phyloP scores from a whole-genome alignment of 306 rosid species.

The Myrica gale region DNA sequence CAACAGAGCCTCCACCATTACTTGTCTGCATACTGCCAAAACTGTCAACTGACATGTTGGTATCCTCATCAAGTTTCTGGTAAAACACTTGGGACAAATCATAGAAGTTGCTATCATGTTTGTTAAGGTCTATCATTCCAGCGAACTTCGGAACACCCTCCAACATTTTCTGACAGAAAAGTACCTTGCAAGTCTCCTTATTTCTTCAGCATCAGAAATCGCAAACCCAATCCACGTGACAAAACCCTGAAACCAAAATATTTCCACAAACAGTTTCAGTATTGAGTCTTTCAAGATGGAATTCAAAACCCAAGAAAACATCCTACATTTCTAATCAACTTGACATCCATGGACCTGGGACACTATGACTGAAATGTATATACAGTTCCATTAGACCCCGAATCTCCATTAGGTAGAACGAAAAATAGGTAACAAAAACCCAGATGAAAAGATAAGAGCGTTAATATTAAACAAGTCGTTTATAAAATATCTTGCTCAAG shows the following conservation, averaged over 20 bases:
- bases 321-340: background rate
- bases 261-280: conserved; percentile 19
- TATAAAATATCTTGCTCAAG: background rate
- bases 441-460: background rate
- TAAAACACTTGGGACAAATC: conserved; percentile 91
- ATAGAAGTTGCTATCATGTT: conserved; percentile 53
- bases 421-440: background rate
- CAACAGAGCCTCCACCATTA: conserved; percentile 88
- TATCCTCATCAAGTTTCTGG: conserved; percentile 84
- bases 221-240: conserved; percentile 26
- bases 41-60: conserved; percentile 91
- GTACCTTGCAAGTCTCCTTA: conserved; percentile 39
- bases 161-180: conserved; percentile 63
- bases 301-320: background rate
- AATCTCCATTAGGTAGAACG: background rate
- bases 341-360: background rate
- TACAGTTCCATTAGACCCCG: background rate
- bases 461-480: background rate
- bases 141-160: conserved; percentile 75
- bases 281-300: background rate
- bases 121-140: conserved; percentile 75
- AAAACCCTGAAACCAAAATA: conserved; percentile 38
- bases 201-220: conserved; percentile 57
- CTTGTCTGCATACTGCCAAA: conserved; percentile 80
- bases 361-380: background rate